Evolutionary conservation across 352 stramenopile species (phyloP).

Genomic region (Phytophthora palmivora): DNA sequence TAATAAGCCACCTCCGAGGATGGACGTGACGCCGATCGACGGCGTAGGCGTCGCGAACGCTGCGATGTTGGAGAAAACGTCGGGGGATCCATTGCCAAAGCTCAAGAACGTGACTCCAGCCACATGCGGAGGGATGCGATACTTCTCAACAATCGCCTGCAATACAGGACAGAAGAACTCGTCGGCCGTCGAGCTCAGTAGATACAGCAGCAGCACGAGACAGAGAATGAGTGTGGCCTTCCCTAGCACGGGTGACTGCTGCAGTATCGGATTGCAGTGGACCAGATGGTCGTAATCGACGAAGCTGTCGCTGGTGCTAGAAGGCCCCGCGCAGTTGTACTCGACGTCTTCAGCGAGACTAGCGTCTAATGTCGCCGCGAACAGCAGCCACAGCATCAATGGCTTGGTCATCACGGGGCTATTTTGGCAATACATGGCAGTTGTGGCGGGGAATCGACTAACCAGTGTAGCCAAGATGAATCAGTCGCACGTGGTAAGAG

Average conservation of each 20-base stretch:
- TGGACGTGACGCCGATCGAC: slow-evolving; percentile 73
- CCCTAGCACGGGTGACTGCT: slow-evolving; percentile 46
- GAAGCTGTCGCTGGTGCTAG: slow-evolving; percentile 45
- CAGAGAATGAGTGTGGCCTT: slow-evolving; percentile 52
- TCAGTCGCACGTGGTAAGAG: slow-evolving; percentile 26
- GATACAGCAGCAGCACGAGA: slow-evolving; percentile 72
- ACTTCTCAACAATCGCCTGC: slow-evolving; percentile 82
- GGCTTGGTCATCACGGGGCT: slow-evolving; percentile 26
- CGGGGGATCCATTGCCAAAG: slow-evolving; percentile 81
- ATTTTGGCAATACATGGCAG: slow-evolving; percentile 10
- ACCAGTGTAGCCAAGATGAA: slow-evolving; percentile 31
- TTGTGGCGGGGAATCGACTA: slow-evolving; percentile 33
- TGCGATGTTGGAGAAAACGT: slow-evolving; percentile 85
- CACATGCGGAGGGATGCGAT: slow-evolving; percentile 74
- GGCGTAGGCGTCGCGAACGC: slow-evolving; percentile 68
- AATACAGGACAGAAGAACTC: slow-evolving; percentile 83
- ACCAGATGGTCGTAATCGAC: slow-evolving; percentile 77
- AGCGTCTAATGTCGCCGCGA: slow-evolving; percentile 5
- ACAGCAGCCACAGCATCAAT: slow-evolving; percentile 16
- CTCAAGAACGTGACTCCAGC: slow-evolving; percentile 84
- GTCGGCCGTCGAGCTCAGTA: slow-evolving; percentile 84
- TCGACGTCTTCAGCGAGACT: slow-evolving; percentile 4
- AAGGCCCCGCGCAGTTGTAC: slow-evolving; percentile 43
- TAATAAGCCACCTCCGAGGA: slow-evolving; percentile 74
- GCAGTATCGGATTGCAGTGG: slow-evolving; percentile 56